These are phyloP conservation scores for Fusarium chuoi DNA, from an alignment of 2,329 filamentous ascomycete genomes.

Conservation along the genomic window DNA sequence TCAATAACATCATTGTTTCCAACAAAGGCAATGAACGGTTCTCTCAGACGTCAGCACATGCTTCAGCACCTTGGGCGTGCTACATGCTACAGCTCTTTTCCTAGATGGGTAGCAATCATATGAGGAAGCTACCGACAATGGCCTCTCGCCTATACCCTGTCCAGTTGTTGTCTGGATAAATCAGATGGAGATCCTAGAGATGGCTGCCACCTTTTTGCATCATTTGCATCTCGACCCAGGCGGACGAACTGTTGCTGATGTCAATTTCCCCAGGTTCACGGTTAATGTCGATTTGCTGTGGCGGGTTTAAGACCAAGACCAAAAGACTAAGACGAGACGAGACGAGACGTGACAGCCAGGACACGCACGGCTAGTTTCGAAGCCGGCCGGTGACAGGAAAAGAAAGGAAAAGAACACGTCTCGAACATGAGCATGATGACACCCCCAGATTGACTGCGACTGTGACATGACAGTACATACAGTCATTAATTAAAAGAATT, in stretches of 20 bases:
- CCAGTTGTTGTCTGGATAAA: slow-evolving; percentile 13
- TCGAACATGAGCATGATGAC: slow-evolving; percentile 15
- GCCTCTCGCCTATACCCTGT: neutral
- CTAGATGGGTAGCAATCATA: slow-evolving; percentile 24
- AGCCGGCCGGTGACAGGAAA: neutral
- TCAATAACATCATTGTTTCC: slow-evolving; percentile 13
- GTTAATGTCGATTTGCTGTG: slow-evolving; percentile 4
- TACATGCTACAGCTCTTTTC: slow-evolving; percentile 27
- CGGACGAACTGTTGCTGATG: neutral
- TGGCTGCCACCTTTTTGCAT: slow-evolving; percentile 28
- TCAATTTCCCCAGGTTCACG: slow-evolving; percentile 12
- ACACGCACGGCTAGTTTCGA: slow-evolving; percentile 8
- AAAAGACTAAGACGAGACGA: neutral
- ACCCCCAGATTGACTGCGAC: slow-evolving; percentile 15
- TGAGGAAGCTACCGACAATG: slow-evolving; percentile 6
- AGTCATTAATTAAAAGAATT: neutral
- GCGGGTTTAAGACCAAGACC: neutral
- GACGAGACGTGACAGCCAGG: neutral
- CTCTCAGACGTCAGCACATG: slow-evolving; percentile 5
- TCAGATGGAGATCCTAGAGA: slow-evolving; percentile 30
- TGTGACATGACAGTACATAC: slow-evolving; percentile 3
- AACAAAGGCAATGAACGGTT: slow-evolving; percentile 13
- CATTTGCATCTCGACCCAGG: neutral
- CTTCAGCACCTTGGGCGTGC: neutral
- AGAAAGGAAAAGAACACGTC: slow-evolving; percentile 25